Base-by-base conservation (phyloP, 1,284 basidiomycete species). In the Uromyces viciae-fabae region DNA sequence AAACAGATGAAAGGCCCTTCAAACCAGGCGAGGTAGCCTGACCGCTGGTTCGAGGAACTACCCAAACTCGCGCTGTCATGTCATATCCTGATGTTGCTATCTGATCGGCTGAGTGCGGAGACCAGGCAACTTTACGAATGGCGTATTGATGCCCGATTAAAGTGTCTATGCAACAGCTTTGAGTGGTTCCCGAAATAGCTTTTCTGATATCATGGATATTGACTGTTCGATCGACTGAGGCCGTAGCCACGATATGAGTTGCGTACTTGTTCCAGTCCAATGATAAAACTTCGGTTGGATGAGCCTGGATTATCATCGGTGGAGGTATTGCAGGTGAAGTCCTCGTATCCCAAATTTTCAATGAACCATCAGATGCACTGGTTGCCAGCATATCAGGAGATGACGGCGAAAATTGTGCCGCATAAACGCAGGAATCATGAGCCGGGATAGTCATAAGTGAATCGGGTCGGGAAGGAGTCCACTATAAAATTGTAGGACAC, bases 241-340 rank as follows among this genome's bases (percentile, higher is more conserved):
- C 91, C 81, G 90, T 93, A 0, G 93, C 94, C 69, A 96, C 87
- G 11, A 91, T 87, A 85, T 92, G 91, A 0, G 92, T 92, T 2
- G 90, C 88, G 84, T 95, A 96, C 86, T 96, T 96, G 87, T 96
- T 96, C 94, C 94, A 96, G 84, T 96, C 94, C 43, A 95, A 86
- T 8, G 91, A 89, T 25, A 96, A 89, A 14, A 87, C 86, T 60
- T 85, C 85, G 62, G 82, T 83, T 19, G 83, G 81, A 62, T 85
- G 85, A 0, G 84, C 84, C 7, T 72, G 76, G 28, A 85, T 82
- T 11, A 81, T 28, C 38, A 82, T 81, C 8, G 82, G 86, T 58
- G 25, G 79, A 28, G 72, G n/a, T 17, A 28, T n/a, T 14, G 9
- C 28, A n/a, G 77, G 38, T 43, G 75, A 74, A 7, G 33, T 56